phyloP scores from a whole-genome alignment of 108 stramenopile genomes.

The Conticribra weissflogii region DNA sequence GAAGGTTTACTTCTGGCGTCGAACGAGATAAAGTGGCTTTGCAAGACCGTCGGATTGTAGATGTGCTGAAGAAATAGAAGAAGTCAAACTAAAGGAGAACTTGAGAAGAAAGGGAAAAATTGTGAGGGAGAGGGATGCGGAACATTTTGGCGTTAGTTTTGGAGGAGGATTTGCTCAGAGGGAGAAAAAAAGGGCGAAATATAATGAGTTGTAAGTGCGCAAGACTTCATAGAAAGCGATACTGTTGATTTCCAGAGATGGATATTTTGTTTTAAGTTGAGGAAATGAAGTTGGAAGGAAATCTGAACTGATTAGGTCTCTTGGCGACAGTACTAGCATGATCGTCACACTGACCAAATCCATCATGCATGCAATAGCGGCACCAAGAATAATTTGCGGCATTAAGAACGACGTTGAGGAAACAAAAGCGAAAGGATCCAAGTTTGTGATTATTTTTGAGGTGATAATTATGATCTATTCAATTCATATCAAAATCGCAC shows the following conservation, averaged over 20 bases:
- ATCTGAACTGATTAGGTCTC: no score
- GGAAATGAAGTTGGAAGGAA: no score
- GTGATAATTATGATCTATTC: no score
- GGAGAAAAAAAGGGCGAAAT: constrained; percentile 71
- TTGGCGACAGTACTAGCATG: no score
- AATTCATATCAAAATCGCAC: no score
- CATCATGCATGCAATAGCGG: no score
- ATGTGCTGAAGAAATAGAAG: constrained; percentile 42
- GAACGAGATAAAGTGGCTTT: constrained; percentile 66
- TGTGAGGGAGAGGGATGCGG: constrained; percentile 31
- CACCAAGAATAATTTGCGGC: no score
- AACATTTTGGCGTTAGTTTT: constrained; percentile 24
- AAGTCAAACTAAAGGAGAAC: constrained; percentile 21
- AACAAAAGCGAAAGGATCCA: no score
- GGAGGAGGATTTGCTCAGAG: constrained; percentile 26
- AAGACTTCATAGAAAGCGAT: constrained; percentile 14
- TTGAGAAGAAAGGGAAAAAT: constrained; percentile 35
- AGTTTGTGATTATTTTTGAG: no score
- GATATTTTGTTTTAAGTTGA: no score
- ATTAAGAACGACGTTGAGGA: no score
- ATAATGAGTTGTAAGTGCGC: constrained; percentile 77
- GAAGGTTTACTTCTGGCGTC: constrained; percentile 38
- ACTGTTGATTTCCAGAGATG: neutral
- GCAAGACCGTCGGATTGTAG: constrained; percentile 62
- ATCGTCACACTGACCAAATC: no score